These are phyloP conservation scores for Gaeumannomyces sp. DNA, from an alignment of 2,329 filamentous ascomycete genomes.

Conservation along the genomic window DNA sequence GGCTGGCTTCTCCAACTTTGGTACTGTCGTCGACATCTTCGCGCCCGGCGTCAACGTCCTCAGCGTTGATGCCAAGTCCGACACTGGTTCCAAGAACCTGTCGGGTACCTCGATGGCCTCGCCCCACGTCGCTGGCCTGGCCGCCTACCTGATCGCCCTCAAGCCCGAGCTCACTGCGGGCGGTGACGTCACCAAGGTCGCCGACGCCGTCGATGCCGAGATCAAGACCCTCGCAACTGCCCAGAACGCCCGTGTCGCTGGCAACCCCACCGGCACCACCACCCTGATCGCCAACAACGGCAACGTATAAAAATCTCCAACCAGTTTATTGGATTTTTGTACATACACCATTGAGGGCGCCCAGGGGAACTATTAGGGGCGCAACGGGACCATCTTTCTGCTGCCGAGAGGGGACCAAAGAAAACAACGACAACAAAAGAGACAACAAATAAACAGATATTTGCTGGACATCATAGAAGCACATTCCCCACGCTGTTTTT, in stretches of 20 bases:
- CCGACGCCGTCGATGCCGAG: constrained; percentile 36
- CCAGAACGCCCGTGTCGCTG: constrained; percentile 36
- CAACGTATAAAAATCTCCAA: constrained; percentile 13
- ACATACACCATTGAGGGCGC: too few relatives aligned
- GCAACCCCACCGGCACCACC: constrained; percentile 41
- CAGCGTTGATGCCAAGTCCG: constrained; percentile 44
- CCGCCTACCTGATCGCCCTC: constrained; percentile 19
- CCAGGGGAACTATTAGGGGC: too few relatives aligned
- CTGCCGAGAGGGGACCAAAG: too few relatives aligned
- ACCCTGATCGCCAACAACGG: constrained; percentile 53
- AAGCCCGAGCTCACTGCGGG: constrained; percentile 29
- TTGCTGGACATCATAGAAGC: too few relatives aligned
- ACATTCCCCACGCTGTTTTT: too few relatives aligned
- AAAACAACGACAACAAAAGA: too few relatives aligned
- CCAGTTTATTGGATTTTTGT: too few relatives aligned
- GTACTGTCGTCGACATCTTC: constrained; percentile 45
- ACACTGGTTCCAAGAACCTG: constrained; percentile 33
- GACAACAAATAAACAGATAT: too few relatives aligned
- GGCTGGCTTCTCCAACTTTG: constrained; percentile 55
- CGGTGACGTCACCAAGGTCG: constrained; percentile 42
- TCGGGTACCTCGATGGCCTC: constrained; percentile 19
- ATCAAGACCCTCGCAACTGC: constrained; percentile 47
- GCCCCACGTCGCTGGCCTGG: constrained; percentile 19
- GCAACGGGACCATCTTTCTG: too few relatives aligned
- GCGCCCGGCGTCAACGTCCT: constrained; percentile 49